Evolutionary conservation across 176 grass and related monocot species (phyloP).

Genomic region (Ampelocalamus luodianensis): DNA sequence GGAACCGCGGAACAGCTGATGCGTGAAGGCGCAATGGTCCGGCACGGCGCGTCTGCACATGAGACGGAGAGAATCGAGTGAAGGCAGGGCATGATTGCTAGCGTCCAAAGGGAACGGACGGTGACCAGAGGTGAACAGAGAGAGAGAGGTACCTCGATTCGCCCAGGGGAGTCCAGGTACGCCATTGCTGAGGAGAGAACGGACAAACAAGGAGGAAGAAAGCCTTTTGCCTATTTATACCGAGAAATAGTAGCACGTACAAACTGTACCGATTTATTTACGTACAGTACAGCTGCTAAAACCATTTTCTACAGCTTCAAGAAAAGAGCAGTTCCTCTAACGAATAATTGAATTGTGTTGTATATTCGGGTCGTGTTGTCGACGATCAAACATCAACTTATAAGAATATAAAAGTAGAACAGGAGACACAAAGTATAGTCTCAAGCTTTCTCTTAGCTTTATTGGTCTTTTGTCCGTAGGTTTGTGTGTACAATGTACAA

Average conservation of each 20-base stretch:
- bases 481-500: too few species aligned
- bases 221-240: slow-evolving; percentile 28
- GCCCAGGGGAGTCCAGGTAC: background rate
- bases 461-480: too few species aligned
- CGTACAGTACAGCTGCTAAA: background rate
- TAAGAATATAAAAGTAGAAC: too few species aligned
- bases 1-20: background rate
- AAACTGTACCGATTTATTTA: background rate
- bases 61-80: background rate
- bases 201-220: background rate
- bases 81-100: background rate
- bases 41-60: background rate
- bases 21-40: background rate
- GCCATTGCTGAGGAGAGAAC: slow-evolving; percentile 9
- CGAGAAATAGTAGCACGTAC: background rate
- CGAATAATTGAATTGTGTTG: too few species aligned
- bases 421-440: too few species aligned
- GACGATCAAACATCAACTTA: too few species aligned
- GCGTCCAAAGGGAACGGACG: background rate
- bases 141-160: background rate
- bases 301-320: background rate
- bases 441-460: too few species aligned
- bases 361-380: too few species aligned
- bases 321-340: background rate
- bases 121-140: background rate